Percentiles rank a stretch among this genome's conserved stretches.
Conservation (phyloP, 1,139 yeast species). For the Petasospora rhodanensis region DNA sequence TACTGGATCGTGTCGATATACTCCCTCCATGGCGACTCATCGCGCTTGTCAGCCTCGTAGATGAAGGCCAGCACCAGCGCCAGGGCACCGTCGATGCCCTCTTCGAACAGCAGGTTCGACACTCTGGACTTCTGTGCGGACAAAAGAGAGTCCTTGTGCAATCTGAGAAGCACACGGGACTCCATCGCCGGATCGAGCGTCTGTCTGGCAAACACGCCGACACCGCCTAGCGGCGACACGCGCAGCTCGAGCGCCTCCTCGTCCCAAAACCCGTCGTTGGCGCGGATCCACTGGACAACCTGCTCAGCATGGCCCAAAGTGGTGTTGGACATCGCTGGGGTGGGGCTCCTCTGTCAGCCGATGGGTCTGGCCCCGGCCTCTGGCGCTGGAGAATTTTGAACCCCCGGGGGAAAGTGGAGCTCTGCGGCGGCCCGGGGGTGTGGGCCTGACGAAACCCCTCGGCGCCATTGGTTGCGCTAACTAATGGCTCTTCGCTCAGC, state of each 20-base stretch:
- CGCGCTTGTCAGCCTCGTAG: slow-evolving; percentile 56
- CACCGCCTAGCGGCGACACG: slow-evolving; percentile 55
- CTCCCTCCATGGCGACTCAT: slow-evolving; percentile 69
- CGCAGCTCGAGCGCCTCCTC: slow-evolving; percentile 40
- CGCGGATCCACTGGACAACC: slow-evolving; percentile 42
- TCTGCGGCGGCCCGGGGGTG: no score
- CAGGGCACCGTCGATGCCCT: slow-evolving; percentile 56
- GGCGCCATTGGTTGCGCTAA: no score
- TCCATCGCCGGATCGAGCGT: slow-evolving; percentile 30
- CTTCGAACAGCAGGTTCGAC: slow-evolving; percentile 62
- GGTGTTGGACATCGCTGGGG: slow-evolving; percentile 31
- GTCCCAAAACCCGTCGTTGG: slow-evolving; percentile 46
- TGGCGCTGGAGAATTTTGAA: no score
- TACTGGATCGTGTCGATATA: slow-evolving; percentile 52
- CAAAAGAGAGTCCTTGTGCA: slow-evolving; percentile 45
- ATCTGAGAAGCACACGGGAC: slow-evolving; percentile 31
- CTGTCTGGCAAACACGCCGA: slow-evolving; percentile 64
- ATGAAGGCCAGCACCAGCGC: slow-evolving; percentile 65
- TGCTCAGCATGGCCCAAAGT: slow-evolving; percentile 22
- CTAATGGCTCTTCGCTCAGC: no score
- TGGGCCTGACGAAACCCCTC: no score
- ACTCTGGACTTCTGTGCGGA: slow-evolving; percentile 60
- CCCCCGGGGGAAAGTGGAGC: no score
- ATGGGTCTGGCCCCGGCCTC: no score
- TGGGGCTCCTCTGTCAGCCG: no score